phyloP scores from a whole-genome alignment of 2,329 filamentous ascomycete species.

The Ascocoryne sarcoides region DNA sequence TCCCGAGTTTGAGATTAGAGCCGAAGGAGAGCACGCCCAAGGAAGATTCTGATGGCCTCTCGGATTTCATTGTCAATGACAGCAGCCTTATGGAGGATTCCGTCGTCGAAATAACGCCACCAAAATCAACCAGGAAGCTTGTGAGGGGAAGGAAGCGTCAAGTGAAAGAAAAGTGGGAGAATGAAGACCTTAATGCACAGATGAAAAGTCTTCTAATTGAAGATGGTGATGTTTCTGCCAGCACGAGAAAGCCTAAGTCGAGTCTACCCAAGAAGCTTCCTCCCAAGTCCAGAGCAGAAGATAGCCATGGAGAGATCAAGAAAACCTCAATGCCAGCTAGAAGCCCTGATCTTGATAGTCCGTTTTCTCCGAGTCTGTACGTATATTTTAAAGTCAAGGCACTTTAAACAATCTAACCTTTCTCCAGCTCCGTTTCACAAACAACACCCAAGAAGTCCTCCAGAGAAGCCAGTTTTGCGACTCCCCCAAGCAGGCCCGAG shows the following conservation, averaged over 20 bases:
- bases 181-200: conserved; percentile 12
- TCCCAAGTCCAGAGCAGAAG: not conserved
- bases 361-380: conserved; percentile 19
- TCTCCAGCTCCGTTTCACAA: conserved; percentile 18
- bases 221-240: not conserved
- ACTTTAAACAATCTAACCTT: conserved; percentile 7
- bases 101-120: conserved; percentile 13
- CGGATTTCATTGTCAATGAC: conserved; percentile 27
- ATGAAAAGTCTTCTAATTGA: conserved; percentile 10
- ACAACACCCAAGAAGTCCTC: conserved; percentile 14
- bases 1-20: not conserved
- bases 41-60: conserved; percentile 18
- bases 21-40: not conserved
- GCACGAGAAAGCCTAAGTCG: conserved; percentile 1
- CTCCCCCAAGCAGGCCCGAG: conserved; percentile 23
- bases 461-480: conserved; percentile 17
- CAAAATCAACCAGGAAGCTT: conserved; percentile 20
- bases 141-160: conserved; percentile 19
- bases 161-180: conserved; percentile 4
- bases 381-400: not conserved
- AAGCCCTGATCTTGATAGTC: conserved; percentile 18
- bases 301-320: conserved; percentile 2
- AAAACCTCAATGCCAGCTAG: not conserved
- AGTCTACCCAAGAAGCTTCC: too few relatives aligned
- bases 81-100: conserved; percentile 18